A percentile compares a stretch with the other conserved stretches of the same genome.
Conservation (phyloP, 148 eudicot species). For the Camellia lanceoleosa region DNA sequence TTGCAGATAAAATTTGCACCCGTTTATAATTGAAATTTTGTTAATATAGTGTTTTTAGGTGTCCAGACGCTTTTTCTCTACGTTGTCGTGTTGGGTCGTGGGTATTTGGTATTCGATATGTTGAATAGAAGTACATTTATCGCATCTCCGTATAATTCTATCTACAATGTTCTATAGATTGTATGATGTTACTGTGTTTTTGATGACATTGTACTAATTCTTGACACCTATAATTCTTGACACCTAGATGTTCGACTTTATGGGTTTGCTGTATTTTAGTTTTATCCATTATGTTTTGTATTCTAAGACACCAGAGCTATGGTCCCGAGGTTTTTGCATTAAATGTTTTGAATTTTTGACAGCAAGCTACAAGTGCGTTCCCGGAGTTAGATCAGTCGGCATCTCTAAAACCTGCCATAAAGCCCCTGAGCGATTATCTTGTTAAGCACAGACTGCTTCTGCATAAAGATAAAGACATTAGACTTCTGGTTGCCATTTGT, state of each 20-base stretch:
- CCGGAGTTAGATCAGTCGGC: slow-evolving; percentile 53
- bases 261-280: neutral
- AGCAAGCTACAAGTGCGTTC: slow-evolving; percentile 69
- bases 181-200: too few species aligned
- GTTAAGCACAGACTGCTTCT: slow-evolving; percentile 55
- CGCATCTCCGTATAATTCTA: neutral
- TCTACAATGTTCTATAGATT: neutral
- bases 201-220: neutral
- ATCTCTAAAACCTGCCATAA: slow-evolving; percentile 37
- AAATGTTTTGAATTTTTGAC: slow-evolving; percentile 20
- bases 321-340: neutral
- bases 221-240: neutral
- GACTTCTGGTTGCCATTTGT: slow-evolving; percentile 69
- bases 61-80: neutral
- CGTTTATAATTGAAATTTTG: neutral
- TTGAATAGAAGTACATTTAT: neutral
- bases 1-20: neutral
- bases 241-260: neutral
- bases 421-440: slow-evolving; percentile 60
- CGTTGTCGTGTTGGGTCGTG: neutral
- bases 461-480: slow-evolving; percentile 73
- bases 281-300: neutral
- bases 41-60: neutral
- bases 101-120: neutral
- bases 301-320: neutral